These are phyloP conservation scores for Aeschynomene evenia DNA, from an alignment of 306 rosid species.

Conservation along the genomic window DNA sequence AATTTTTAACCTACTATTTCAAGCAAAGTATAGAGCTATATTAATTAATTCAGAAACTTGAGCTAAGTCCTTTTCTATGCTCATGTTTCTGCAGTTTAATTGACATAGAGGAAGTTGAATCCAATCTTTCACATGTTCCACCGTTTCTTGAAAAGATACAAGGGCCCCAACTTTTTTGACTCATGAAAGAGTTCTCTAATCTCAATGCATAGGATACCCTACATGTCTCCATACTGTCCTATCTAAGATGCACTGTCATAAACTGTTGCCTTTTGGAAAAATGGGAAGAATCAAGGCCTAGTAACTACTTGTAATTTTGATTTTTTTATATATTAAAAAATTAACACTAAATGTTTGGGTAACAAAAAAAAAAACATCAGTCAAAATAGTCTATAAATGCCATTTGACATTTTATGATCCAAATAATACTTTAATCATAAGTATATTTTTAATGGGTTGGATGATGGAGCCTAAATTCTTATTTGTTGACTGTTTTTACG, in stretches of 20 bases:
- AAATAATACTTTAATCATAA: no score
- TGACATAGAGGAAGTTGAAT: constrained; percentile 19
- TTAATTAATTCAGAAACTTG: constrained; percentile 1
- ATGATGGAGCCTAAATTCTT: no score
- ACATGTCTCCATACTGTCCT: constrained; percentile 31
- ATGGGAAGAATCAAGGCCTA: background rate
- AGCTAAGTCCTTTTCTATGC: background rate
- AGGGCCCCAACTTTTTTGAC: constrained; percentile 21
- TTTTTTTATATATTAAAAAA: no score
- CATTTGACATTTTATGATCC: no score
- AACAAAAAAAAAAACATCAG: no score
- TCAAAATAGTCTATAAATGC: no score
- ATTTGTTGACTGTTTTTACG: no score
- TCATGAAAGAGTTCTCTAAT: background rate
- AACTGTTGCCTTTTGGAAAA: background rate
- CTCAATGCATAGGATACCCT: constrained; percentile 34
- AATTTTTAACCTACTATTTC: constrained; percentile 24
- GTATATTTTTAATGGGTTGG: no score
- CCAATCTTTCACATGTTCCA: constrained; percentile 8
- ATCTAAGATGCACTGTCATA: background rate
- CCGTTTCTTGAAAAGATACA: constrained; percentile 29
- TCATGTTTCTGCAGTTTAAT: constrained; percentile 17
- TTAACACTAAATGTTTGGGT: no score
- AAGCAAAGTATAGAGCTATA: constrained; percentile 15
- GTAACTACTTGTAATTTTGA: no score